These are phyloP conservation scores for Ustilago bromivora DNA, from an alignment of 1,284 basidiomycete species.

Conservation along the genomic window DNA sequence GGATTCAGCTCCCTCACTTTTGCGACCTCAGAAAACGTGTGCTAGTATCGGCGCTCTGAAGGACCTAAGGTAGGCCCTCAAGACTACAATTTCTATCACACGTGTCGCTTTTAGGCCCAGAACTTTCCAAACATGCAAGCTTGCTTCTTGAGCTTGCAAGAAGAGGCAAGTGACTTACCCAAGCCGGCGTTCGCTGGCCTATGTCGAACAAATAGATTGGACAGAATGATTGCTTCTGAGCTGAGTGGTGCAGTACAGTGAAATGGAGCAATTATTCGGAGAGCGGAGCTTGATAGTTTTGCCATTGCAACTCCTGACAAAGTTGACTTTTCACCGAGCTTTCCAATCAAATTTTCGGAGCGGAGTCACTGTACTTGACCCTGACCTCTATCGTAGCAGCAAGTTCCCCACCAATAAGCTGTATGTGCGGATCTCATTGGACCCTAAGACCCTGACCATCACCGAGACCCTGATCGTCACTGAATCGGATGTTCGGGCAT, in stretches of 20 bases:
- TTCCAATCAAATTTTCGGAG: constrained; percentile 5
- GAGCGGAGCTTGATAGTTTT: constrained; percentile 5
- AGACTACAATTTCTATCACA: not conserved
- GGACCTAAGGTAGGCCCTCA: not conserved
- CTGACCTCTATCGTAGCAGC: not conserved
- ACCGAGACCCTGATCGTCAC: not conserved
- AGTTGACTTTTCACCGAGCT: constrained; percentile 6
- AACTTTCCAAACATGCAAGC: not conserved
- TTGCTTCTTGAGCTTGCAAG: not conserved
- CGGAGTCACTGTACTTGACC: constrained; percentile 5
- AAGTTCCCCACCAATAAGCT: not conserved
- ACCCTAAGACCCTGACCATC: not conserved
- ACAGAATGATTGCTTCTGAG: not conserved
- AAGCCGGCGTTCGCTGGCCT: not conserved
- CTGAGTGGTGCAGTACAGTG: not conserved
- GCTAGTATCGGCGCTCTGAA: too few relatives aligned
- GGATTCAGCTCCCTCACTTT: not conserved
- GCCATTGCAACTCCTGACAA: not conserved
- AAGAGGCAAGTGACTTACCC: not conserved
- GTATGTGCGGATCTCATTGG: constrained; percentile 1
- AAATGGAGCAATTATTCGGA: not conserved
- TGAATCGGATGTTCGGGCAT: not conserved
- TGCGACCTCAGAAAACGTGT: too few relatives aligned
- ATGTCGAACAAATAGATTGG: not conserved
- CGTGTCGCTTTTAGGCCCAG: not conserved